Base-by-base conservation (phyloP, 1,284 basidiomycete species). In the Pseudozyma hubeiensis region DNA sequence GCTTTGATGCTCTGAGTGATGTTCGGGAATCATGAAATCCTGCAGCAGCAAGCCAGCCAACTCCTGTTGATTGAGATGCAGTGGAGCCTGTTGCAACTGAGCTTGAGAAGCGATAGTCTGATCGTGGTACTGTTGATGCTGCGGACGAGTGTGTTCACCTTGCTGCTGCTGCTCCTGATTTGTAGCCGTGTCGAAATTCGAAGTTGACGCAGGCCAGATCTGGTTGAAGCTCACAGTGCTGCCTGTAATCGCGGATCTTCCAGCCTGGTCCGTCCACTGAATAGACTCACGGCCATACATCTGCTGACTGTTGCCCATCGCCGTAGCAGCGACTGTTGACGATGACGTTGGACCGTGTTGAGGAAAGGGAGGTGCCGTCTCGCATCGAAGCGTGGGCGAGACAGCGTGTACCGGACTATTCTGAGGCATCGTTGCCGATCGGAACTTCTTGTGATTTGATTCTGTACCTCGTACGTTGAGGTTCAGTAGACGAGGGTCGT, bases 401-500 rank as follows among this genome's bases (percentile, higher is more conserved):
- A 43, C 41, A 7, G 29, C 24, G 7, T 24, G 31, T 19, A 30
- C 33, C 4, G 53, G 31, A 9, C 34, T 19, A 24, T 13, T 44
- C n/a, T 51, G 44, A 33, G 64, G 48, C 35, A 66, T 14, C 3
- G 56, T 59, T 1, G 63, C 51, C 14, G 63, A 52, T 51, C 63
- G 29, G 30, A 54, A 37, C 10, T 53, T 39, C 29, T 65, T 65
- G 41, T 47, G 39, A 14, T 6, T 17, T 17, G 14, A 4, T 16
- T 7, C 24, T n/a, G 39, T 9, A 17, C 39, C 19, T 8, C 24
- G 35, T 24, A 24, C 14, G 24, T 19, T 37, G 35, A 19, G 2
- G 7, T 11, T 10, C 19, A 7, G 19, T 30, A 17, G 11, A n/a
- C 34, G 17, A 33, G n/a, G 35, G 14, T 37, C 14, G 24, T 24